phyloP scores from a whole-genome alignment of 2,329 filamentous ascomycete species.

The Purpureocillium takamizusanense region DNA sequence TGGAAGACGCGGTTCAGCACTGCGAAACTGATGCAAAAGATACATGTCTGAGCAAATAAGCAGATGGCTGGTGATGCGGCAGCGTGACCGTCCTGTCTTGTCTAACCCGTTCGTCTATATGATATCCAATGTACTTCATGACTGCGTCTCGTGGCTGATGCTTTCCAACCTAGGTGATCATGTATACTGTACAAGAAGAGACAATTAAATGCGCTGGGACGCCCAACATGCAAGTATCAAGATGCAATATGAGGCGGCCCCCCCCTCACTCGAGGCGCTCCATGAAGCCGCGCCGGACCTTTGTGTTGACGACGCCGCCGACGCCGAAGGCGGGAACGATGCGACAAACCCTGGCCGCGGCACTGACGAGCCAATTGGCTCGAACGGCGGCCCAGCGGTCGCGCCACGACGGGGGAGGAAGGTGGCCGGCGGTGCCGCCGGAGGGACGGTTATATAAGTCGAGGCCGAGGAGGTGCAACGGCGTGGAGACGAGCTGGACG shows the following conservation, averaged over 20 bases:
- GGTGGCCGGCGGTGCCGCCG: constrained; percentile 19
- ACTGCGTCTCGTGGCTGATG: too few species aligned
- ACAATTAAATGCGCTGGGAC: too few species aligned
- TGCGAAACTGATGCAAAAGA: too few species aligned
- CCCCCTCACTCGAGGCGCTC: constrained; percentile 34
- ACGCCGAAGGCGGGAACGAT: constrained; percentile 86
- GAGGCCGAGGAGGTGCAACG: constrained; percentile 74
- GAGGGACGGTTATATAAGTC: constrained; percentile 71
- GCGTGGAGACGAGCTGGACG: constrained; percentile 72
- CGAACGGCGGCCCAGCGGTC: constrained; percentile 62
- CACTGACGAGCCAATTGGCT: constrained; percentile 67
- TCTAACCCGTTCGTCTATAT: too few species aligned
- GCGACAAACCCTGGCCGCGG: constrained; percentile 66
- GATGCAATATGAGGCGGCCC: neutral
- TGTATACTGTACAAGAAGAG: too few species aligned
- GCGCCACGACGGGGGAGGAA: constrained; percentile 31
- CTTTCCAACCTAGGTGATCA: too few species aligned
- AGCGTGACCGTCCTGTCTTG: too few species aligned
- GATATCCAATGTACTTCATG: too few species aligned
- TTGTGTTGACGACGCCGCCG: constrained; percentile 76
- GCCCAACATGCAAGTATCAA: too few species aligned
- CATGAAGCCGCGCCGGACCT: constrained; percentile 62
- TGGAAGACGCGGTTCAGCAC: too few species aligned
- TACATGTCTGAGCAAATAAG: too few species aligned
- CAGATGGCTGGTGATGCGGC: too few species aligned